A percentile compares a stretch with the other conserved stretches of the same genome.
Conservation (phyloP, 2,329 filamentous ascomycete genomes). For the Lachnum nothofagi region DNA sequence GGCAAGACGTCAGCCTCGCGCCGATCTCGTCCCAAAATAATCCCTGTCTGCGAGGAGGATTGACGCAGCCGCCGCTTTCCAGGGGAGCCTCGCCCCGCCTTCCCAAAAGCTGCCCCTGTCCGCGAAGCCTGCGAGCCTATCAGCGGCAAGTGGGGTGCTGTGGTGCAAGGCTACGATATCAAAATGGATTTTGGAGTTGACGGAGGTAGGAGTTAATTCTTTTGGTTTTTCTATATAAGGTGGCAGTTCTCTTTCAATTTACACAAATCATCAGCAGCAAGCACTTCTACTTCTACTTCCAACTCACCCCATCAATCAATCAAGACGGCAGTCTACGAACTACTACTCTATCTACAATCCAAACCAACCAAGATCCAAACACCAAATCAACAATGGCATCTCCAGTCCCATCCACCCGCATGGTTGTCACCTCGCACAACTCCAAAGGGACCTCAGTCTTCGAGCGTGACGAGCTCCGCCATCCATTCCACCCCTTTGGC, state of each 20-base stretch:
- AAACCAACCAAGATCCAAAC: background rate
- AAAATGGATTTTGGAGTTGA: background rate
- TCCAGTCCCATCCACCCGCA: constrained; percentile 18
- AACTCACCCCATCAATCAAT: background rate
- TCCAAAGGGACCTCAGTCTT: constrained; percentile 33
- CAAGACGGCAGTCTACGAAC: background rate
- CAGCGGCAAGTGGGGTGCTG: background rate
- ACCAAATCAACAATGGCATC: constrained; percentile 1
- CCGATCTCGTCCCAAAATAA: too few species aligned
- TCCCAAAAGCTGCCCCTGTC: background rate
- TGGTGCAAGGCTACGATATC: background rate
- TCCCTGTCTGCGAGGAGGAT: too few species aligned
- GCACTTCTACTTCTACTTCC: background rate
- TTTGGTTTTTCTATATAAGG: background rate
- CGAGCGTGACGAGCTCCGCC: constrained; percentile 26
- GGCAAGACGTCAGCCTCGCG: too few species aligned
- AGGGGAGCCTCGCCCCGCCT: background rate
- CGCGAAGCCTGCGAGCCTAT: background rate
- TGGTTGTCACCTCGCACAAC: constrained; percentile 32
- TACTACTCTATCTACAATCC: background rate
- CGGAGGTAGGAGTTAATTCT: background rate
- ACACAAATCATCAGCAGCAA: background rate
- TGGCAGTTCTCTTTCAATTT: background rate
- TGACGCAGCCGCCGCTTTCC: too few species aligned
- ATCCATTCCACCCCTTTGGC: constrained; percentile 33